phyloP scores from a whole-genome alignment of 495 filamentous ascomycete species.

The Lasiosphaeris hirsuta region DNA sequence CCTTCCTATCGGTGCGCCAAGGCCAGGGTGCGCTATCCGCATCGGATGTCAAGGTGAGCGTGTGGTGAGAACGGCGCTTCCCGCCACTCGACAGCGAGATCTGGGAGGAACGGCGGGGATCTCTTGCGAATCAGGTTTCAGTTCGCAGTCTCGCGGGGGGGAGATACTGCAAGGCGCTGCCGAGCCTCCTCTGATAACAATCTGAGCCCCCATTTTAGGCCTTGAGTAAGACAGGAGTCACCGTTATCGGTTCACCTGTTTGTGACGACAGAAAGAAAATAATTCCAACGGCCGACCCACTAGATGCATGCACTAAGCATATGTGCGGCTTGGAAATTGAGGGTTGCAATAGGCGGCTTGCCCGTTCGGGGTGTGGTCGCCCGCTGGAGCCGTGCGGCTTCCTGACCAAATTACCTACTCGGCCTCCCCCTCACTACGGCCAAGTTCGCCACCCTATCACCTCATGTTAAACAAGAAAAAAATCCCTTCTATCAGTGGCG shows the following conservation, averaged over 20 bases:
- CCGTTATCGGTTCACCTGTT: constrained; percentile 4
- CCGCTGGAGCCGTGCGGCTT: not conserved
- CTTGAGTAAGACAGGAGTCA: not conserved
- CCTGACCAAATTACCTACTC: not conserved
- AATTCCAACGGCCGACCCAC: not conserved
- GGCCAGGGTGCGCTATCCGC: not conserved
- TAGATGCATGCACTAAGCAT: not conserved
- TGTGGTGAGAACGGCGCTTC: not conserved
- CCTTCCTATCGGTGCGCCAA: not conserved
- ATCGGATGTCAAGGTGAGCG: not conserved
- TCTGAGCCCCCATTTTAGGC: not conserved
- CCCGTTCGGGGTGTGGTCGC: not conserved
- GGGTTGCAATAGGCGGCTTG: constrained; percentile 1
- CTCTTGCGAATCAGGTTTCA: too few species aligned
- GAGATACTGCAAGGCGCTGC: not conserved
- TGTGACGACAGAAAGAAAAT: not conserved
- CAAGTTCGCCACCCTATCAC: too few species aligned
- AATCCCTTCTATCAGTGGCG: too few species aligned
- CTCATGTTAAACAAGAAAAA: too few species aligned
- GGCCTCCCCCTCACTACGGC: too few species aligned
- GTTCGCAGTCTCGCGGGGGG: not conserved
- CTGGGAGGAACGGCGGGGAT: too few species aligned
- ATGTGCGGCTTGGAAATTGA: constrained; percentile 7
- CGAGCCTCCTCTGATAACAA: not conserved
- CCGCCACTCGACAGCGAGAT: too few species aligned